phyloP scores from a whole-genome alignment of 169 alveolate genomes.

The Plasmodium relictum region DNA sequence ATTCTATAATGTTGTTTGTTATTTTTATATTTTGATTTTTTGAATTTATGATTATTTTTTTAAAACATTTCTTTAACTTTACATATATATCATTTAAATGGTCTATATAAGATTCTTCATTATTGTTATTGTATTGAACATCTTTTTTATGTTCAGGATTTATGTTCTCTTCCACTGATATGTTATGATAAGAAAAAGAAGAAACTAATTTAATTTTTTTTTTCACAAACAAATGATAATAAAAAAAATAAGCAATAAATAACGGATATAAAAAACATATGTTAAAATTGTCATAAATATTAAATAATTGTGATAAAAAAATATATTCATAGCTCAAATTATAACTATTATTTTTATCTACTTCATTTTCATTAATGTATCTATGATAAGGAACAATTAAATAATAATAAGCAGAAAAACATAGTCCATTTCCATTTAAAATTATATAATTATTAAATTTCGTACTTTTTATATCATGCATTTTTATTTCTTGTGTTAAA shows the following conservation, averaged over 20 bases:
- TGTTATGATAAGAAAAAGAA: no score
- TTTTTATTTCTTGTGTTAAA: slow-evolving; percentile 76
- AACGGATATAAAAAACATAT: slow-evolving; percentile 74
- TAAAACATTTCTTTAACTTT: slow-evolving; percentile 45
- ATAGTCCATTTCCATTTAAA: slow-evolving; percentile 72
- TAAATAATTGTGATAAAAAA: slow-evolving; percentile 70
- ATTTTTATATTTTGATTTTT: slow-evolving; percentile 26
- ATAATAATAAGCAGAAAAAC: slow-evolving; percentile 69
- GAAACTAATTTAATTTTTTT: background rate
- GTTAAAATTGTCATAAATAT: slow-evolving; percentile 71
- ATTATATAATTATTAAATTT: slow-evolving; percentile 39
- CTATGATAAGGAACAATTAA: slow-evolving; percentile 67
- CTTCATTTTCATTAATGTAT: slow-evolving; percentile 19
- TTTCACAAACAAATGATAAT: slow-evolving; percentile 67
- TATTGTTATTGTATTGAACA: slow-evolving; percentile 12
- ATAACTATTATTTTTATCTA: slow-evolving; percentile 8
- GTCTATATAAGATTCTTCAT: slow-evolving; percentile 35
- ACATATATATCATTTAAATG: slow-evolving; percentile 65
- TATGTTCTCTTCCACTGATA: background rate
- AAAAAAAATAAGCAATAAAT: slow-evolving; percentile 62
- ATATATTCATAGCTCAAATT: slow-evolving; percentile 67
- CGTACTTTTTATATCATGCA: slow-evolving; percentile 13
- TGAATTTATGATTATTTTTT: slow-evolving; percentile 12
- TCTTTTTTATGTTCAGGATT: slow-evolving; percentile 4
- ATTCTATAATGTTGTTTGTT: slow-evolving; percentile 33